phyloP scores from a whole-genome alignment of 306 rosid species.

The Corylus avellana region DNA sequence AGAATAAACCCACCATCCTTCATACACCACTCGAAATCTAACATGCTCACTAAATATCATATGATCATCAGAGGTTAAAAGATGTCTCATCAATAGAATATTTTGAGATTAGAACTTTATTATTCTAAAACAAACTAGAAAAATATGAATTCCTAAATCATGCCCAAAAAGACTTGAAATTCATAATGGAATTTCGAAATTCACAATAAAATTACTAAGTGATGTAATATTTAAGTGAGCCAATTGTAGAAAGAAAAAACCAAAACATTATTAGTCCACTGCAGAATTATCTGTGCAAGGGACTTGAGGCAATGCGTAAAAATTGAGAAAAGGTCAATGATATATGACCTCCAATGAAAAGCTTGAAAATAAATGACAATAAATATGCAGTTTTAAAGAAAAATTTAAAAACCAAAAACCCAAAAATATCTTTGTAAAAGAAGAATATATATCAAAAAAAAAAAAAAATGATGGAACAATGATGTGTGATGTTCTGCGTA shows the following conservation, averaged over 20 bases:
- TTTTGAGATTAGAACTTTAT: too few relatives aligned
- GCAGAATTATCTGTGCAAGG: background rate
- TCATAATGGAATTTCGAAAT: background rate
- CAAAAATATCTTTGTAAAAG: background rate
- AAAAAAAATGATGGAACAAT: background rate
- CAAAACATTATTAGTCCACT: background rate
- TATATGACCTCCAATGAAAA: background rate
- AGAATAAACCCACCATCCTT: too few relatives aligned
- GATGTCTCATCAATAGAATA: background rate
- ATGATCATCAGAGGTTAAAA: background rate
- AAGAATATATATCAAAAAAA: background rate
- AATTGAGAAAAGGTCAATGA: background rate
- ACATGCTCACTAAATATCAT: background rate
- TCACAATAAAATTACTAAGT: background rate
- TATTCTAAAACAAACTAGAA: background rate
- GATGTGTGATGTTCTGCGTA: background rate
- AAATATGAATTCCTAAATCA: background rate
- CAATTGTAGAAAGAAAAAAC: background rate
- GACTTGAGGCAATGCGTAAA: background rate
- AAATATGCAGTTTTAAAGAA: background rate
- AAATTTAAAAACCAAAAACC: background rate
- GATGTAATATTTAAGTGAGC: background rate
- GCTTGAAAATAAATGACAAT: background rate
- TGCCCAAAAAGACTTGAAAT: background rate
- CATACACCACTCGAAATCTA: background rate